A percentile compares a stretch with the other conserved stretches of the same genome.
These are phyloP conservation scores for Dactylellina cionopaga DNA, from an alignment of 2,329 filamentous ascomycete species.

Conservation along the genomic window DNA sequence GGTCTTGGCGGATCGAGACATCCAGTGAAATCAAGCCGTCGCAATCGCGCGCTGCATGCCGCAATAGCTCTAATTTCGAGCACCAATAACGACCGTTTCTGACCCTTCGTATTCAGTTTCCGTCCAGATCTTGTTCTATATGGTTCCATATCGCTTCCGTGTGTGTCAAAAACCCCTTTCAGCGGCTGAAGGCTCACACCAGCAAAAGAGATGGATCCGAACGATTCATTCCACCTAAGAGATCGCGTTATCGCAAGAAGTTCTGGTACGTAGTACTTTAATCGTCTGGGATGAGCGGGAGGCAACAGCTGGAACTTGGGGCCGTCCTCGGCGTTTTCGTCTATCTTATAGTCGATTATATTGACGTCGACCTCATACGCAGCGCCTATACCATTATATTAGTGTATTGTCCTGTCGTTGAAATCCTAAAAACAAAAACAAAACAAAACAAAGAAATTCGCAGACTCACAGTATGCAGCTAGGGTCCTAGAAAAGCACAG, in stretches of 20 bases:
- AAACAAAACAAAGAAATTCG: background rate
- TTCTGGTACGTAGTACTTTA: slow-evolving; percentile 70
- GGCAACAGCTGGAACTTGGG: slow-evolving; percentile 73
- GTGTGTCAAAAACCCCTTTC: slow-evolving; percentile 70
- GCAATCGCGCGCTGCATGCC: slow-evolving; percentile 71
- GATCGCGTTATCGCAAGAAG: slow-evolving; percentile 76
- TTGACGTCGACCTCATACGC: slow-evolving; percentile 74
- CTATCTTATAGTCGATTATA: slow-evolving; percentile 72
- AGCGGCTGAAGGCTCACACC: slow-evolving; percentile 72
- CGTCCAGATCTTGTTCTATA: slow-evolving; percentile 70
- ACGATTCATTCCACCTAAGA: slow-evolving; percentile 76
- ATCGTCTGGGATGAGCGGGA: slow-evolving; percentile 65
- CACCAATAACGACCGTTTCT: slow-evolving; percentile 68
- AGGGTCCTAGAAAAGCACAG: slow-evolving; percentile 74
- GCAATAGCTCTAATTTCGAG: slow-evolving; percentile 76
- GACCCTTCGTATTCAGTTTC: slow-evolving; percentile 62
- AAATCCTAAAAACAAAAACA: background rate
- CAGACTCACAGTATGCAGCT: slow-evolving; percentile 70
- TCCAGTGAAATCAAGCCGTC: slow-evolving; percentile 73
- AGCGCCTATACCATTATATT: slow-evolving; percentile 59
- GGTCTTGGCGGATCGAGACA: slow-evolving; percentile 67
- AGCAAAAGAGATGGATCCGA: slow-evolving; percentile 74
- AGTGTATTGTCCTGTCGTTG: background rate
- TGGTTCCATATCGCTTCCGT: slow-evolving; percentile 72
- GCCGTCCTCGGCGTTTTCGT: slow-evolving; percentile 72